phyloP scores from a whole-genome alignment of 768 basidiomycete species.

The Leucogyrophana mollusca region DNA sequence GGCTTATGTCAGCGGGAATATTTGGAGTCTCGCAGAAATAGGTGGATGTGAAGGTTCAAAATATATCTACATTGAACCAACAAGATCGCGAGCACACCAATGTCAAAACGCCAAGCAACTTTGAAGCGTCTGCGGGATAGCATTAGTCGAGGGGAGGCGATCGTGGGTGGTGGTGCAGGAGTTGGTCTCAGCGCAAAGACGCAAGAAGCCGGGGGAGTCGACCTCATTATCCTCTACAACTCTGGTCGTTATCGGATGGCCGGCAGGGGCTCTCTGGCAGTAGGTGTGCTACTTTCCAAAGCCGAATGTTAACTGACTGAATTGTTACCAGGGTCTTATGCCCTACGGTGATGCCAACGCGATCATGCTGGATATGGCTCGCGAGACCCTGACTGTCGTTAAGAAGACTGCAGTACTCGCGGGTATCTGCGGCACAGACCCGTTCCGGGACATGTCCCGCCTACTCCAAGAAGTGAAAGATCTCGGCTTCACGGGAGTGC shows the following conservation, averaged over 20 bases:
- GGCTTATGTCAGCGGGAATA: conserved; percentile 19
- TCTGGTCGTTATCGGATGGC: conserved; percentile 30
- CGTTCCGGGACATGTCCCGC: conserved; percentile 25
- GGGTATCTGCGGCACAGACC: conserved; percentile 26
- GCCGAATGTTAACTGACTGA: neutral
- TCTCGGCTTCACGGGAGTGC: conserved; percentile 24
- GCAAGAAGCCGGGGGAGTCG: conserved; percentile 24
- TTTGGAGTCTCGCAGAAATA: neutral
- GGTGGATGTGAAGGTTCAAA: neutral
- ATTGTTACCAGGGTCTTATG: conserved; percentile 20
- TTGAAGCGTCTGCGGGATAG: conserved; percentile 12
- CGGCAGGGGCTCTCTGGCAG: conserved; percentile 28
- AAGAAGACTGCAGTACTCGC: conserved; percentile 26
- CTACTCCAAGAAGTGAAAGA: conserved; percentile 22
- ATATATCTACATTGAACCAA: neutral
- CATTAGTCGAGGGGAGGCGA: conserved; percentile 17
- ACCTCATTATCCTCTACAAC: conserved; percentile 29
- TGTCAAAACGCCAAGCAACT: conserved; percentile 16
- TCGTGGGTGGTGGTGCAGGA: conserved; percentile 25
- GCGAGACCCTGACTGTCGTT: conserved; percentile 25
- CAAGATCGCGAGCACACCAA: conserved; percentile 2
- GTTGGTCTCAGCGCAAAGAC: conserved; percentile 25
- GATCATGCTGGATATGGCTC: conserved; percentile 27
- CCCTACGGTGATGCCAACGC: conserved; percentile 27
- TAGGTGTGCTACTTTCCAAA: conserved; percentile 7